Percentiles rank a stretch among this genome's conserved stretches.
Conservation (phyloP, 805 yeast genomes). For the Nakazawaea wyomingensis region DNA sequence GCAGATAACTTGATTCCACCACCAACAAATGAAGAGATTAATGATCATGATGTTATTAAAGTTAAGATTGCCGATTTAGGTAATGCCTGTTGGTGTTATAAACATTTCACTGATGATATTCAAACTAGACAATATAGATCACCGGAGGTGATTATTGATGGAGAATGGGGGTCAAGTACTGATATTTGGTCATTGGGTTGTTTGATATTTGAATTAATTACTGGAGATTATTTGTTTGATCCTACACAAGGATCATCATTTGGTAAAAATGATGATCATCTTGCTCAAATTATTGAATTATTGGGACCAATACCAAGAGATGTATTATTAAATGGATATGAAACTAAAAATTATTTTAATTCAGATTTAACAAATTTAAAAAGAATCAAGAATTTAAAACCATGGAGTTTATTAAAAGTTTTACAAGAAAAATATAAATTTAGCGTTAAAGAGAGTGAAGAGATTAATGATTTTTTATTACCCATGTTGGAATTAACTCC, state of each 20-base stretch:
- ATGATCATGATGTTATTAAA: slow-evolving; percentile 29
- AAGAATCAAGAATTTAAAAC: slow-evolving; percentile 75
- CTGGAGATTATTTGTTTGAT: slow-evolving; percentile 59
- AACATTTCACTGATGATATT: slow-evolving; percentile 63
- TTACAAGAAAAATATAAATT: slow-evolving; percentile 81
- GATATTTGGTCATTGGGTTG: slow-evolving; percentile 61
- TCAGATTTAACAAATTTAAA: slow-evolving; percentile 44
- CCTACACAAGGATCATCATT: slow-evolving; percentile 46
- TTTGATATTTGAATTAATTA: slow-evolving; percentile 51
- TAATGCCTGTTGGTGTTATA: slow-evolving; percentile 60
- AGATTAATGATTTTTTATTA: slow-evolving; percentile 66
- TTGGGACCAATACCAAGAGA: slow-evolving; percentile 41
- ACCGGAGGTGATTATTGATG: slow-evolving; percentile 57
- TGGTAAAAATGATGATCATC: slow-evolving; percentile 55
- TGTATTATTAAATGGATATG: slow-evolving; percentile 58
- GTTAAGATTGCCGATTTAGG: slow-evolving; percentile 69
- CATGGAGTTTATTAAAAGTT: slow-evolving; percentile 84
- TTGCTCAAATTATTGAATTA: slow-evolving; percentile 55
- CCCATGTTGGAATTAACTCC: slow-evolving; percentile 87
- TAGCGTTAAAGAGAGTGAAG: slow-evolving; percentile 59
- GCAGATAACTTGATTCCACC: slow-evolving; percentile 28
- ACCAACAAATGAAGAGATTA: slow-evolving; percentile 30
- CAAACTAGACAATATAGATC: slow-evolving; percentile 66
- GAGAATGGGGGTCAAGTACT: slow-evolving; percentile 58
- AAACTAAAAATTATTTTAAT: slow-evolving; percentile 36